Evolutionary conservation across 345 rosid genomes (phyloP).

Genomic region (Clausena lansium): DNA sequence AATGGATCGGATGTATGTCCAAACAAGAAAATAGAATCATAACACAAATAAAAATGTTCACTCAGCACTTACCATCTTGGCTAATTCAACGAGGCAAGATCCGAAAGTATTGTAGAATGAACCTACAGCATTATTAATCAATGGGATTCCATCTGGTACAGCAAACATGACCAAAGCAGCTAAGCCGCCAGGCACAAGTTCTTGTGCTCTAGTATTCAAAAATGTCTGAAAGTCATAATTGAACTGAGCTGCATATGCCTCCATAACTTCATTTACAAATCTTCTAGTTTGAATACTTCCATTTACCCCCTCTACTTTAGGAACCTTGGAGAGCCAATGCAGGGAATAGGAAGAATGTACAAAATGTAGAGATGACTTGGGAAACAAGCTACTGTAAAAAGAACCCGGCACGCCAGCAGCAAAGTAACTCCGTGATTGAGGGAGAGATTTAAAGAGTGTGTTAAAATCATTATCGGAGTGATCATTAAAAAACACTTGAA

Average conservation of each 20-base stretch:
- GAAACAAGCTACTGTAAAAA: conserved; percentile 39
- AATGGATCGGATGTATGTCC: no score
- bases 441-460: conserved; percentile 28
- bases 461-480: conserved; percentile 22
- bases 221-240: background rate
- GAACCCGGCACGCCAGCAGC: conserved; percentile 35
- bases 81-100: background rate
- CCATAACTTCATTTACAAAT: background rate
- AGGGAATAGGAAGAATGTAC: conserved; percentile 33
- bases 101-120: background rate
- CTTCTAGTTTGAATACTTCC: background rate
- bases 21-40: no score
- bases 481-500: conserved; percentile 30
- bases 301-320: background rate
- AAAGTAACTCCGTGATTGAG: background rate
- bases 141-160: background rate
- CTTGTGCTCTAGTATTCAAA: background rate
- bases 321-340: conserved; percentile 35
- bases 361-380: conserved; percentile 34
- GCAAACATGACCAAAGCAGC: background rate
- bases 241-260: background rate
- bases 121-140: background rate
- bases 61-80: background rate
- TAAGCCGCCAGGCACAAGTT: background rate
- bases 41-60: no score